A percentile compares a stretch with the other conserved stretches of the same genome.
Conservation (phyloP, 805 yeast genomes). For the Cyberlindnera amylophila region DNA sequence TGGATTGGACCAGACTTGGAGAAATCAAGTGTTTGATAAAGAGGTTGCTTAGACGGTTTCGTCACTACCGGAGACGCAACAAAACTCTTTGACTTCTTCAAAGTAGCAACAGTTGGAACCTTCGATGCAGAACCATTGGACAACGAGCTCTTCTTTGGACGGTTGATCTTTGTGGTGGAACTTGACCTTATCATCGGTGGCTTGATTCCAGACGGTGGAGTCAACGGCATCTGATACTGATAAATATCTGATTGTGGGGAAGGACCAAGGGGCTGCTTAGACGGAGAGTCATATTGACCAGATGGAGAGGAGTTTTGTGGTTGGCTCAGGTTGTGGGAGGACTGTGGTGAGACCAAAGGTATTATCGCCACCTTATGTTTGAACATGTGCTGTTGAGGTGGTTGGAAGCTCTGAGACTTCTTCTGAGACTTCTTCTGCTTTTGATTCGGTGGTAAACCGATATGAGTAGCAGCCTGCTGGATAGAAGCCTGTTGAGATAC, state of each 20-base stretch:
- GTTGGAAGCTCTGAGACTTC: neutral
- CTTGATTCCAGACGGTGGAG: slow-evolving; percentile 11
- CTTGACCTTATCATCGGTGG: slow-evolving; percentile 18
- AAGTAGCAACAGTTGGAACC: neutral
- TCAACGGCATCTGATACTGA: slow-evolving; percentile 5
- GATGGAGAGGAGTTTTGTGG: no score
- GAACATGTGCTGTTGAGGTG: slow-evolving; percentile 7
- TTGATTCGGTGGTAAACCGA: slow-evolving; percentile 6
- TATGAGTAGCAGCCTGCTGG: neutral
- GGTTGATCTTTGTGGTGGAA: slow-evolving; percentile 23
- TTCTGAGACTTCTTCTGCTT: neutral
- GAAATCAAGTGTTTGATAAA: slow-evolving; percentile 26
- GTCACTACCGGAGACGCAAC: slow-evolving; percentile 6
- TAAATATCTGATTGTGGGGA: neutral
- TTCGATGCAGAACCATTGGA: slow-evolving; percentile 10
- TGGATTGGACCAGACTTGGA: slow-evolving; percentile 12
- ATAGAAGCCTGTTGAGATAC: no score
- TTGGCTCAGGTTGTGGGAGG: no score
- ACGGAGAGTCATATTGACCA: neutral
- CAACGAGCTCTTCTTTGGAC: slow-evolving; percentile 20
- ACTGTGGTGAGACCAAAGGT: neutral
- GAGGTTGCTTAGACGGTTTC: slow-evolving; percentile 9
- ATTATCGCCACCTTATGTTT: neutral
- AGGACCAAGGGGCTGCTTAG: neutral
- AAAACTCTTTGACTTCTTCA: slow-evolving; percentile 27